A percentile compares a stretch with the other conserved stretches of the same genome.
These are phyloP conservation scores for Xylariaceae sp. DNA, from an alignment of 2,329 filamentous ascomycete genomes.

Conservation along the genomic window DNA sequence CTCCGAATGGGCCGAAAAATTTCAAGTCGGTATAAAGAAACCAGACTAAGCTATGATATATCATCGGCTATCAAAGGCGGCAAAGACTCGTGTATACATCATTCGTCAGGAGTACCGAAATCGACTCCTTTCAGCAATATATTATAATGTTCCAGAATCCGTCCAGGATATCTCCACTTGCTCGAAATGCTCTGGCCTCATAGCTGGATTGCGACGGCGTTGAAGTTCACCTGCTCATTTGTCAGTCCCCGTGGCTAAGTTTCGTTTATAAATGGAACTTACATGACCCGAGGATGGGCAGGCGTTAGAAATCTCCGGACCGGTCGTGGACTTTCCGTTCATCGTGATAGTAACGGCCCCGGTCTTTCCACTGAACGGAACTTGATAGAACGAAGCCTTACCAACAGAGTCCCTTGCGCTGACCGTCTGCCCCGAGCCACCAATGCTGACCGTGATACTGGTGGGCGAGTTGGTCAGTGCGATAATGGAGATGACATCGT, in stretches of 20 bases:
- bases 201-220: constrained; percentile 39
- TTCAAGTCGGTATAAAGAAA: constrained; percentile 56
- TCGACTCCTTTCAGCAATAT: background rate
- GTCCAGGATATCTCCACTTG: no score
- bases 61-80: background rate
- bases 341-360: constrained; percentile 45
- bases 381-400: constrained; percentile 41
- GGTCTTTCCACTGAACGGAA: constrained; percentile 41
- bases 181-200: constrained; percentile 12
- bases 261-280: constrained; percentile 14
- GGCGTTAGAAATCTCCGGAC: constrained; percentile 40
- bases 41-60: constrained; percentile 25
- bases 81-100: no score
- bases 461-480: constrained; percentile 38
- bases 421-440: constrained; percentile 37
- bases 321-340: constrained; percentile 41
- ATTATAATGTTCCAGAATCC: background rate
- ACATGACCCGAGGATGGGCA: constrained; percentile 36
- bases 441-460: constrained; percentile 43
- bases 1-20: constrained; percentile 70
- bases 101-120: background rate
- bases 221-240: constrained; percentile 38
- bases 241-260: constrained; percentile 8
- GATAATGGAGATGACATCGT: constrained; percentile 50
- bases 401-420: constrained; percentile 33